phyloP scores from a whole-genome alignment of 2,329 filamentous ascomycete genomes.

The Neofusicoccum laricinum region DNA sequence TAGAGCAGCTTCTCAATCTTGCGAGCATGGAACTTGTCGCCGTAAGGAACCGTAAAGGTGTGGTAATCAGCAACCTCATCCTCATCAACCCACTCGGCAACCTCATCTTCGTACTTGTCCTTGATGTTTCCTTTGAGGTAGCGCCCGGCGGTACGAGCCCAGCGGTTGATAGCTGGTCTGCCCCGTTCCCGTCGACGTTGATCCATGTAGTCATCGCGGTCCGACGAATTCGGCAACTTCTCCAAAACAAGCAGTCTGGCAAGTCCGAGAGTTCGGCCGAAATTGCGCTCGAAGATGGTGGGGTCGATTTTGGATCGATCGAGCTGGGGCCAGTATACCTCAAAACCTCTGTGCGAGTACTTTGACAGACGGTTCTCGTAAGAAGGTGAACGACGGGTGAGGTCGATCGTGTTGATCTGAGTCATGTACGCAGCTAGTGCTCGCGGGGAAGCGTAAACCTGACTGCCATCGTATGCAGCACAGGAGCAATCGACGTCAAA shows the following conservation, averaged over 20 bases:
- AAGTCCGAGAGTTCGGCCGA: slow-evolving; percentile 70
- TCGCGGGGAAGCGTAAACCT: slow-evolving; percentile 76
- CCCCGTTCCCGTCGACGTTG: slow-evolving; percentile 71
- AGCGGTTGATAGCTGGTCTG: slow-evolving; percentile 55
- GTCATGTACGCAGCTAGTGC: slow-evolving; percentile 77
- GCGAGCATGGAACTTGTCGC: slow-evolving; percentile 53
- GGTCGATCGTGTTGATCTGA: slow-evolving; percentile 76
- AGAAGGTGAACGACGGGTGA: slow-evolving; percentile 75
- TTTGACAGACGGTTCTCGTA: slow-evolving; percentile 87
- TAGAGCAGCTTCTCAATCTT: slow-evolving; percentile 81
- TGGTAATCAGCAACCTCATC: slow-evolving; percentile 78
- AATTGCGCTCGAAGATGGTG: slow-evolving; percentile 82
- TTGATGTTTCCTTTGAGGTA: slow-evolving; percentile 70
- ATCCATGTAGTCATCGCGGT: slow-evolving; percentile 68
- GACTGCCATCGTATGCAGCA: slow-evolving; percentile 74
- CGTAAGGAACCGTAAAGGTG: slow-evolving; percentile 64
- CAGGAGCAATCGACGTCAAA: slow-evolving; percentile 87
- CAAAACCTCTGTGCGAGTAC: slow-evolving; percentile 80
- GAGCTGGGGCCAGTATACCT: slow-evolving; percentile 74
- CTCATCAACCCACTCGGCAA: slow-evolving; percentile 77
- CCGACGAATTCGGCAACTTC: slow-evolving; percentile 65
- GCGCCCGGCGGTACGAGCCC: slow-evolving; percentile 34
- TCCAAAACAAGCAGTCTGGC: slow-evolving; percentile 78
- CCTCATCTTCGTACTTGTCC: slow-evolving; percentile 71
- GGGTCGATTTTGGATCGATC: slow-evolving; percentile 76